These are phyloP conservation scores for Emericellopsis terricola DNA, from an alignment of 495 filamentous ascomycete genomes.

Conservation along the genomic window DNA sequence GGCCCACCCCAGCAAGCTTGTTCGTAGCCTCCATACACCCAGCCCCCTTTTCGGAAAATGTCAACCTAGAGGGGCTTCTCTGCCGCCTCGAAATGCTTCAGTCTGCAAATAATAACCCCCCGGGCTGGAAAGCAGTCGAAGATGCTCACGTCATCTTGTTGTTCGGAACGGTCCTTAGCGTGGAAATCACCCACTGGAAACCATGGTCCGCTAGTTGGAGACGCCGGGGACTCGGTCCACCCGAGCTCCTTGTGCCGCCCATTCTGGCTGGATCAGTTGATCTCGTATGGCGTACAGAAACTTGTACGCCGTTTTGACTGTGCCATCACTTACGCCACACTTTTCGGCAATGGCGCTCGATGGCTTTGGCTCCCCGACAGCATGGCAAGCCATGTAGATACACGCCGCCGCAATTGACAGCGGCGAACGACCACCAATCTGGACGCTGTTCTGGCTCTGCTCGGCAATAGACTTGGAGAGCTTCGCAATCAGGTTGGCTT, in stretches of 20 bases:
- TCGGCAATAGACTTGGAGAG: conserved; percentile 58
- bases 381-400: conserved; percentile 82
- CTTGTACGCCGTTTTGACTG: conserved; percentile 89
- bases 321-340: conserved; percentile 83
- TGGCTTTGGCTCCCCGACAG: conserved; percentile 59
- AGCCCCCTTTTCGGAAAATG: no score
- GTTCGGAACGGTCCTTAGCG: no score
- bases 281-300: conserved; percentile 58
- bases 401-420: conserved; percentile 86
- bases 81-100: no score
- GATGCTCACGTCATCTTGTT: no score
- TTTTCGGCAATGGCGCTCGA: conserved; percentile 71
- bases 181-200: no score
- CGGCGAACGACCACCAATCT: conserved; percentile 82
- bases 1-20: no score
- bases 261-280: conserved; percentile 53
- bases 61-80: no score
- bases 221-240: conserved; percentile 43
- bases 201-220: no score
- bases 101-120: no score
- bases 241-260: conserved; percentile 49
- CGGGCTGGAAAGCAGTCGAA: no score
- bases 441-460: conserved; percentile 49
- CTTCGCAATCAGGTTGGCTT: conserved; percentile 46
- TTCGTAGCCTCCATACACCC: no score